Evolutionary conservation across 2,329 filamentous ascomycete species (phyloP), one percentile per base, ranked within the genome.

Genomic region (Hymenoscyphus linearis): DNA sequence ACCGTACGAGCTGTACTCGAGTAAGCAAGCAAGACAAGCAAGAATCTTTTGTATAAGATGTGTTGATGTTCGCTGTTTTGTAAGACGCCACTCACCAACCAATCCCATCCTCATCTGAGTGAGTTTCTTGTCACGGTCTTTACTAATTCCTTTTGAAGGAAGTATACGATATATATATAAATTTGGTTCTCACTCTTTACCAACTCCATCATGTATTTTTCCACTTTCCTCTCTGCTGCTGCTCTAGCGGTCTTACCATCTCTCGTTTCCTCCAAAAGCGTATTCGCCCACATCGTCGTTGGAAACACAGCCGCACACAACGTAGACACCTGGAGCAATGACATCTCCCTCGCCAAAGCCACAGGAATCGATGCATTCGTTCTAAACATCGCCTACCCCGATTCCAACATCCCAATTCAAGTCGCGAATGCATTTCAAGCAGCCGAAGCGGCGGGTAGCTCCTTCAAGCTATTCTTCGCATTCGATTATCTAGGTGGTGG

Each of bases 301-400:
- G 74, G 74, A 7, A 67, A 73, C 27, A 72, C 73, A 4, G 67
- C 67, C 3, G 66, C 71, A 18, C 73, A 75, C 62, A 69, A 66
- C 0, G 55, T 65, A 14, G 64, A 60, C 5, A 64, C 64, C 14
- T 68, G 57, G 40, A 63, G 65, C 25, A n/a, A 18, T 22, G 66
- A 67, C 16, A 65, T 67, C 63, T 50, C 58, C 26, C 58, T 60
- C 27, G 70, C 70, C 35, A 70, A 69, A 40, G 31, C 64, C 1
- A 62, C 74, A 1, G 75, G 74, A 3, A 74, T 74, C 57, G 72
- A 74, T 54, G 72, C 71, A 4, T 74, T 74, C 57, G 72, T 72
- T 2, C 57, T 74, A n/a, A 74, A 74, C 36, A 73, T 73, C 40
- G 72, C 69, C 16, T 65, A 64, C 0, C 59, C 3, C 67, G 71